Conservation (phyloP, 177 flowering plant genomes). For the Telopea speciosissima region DNA sequence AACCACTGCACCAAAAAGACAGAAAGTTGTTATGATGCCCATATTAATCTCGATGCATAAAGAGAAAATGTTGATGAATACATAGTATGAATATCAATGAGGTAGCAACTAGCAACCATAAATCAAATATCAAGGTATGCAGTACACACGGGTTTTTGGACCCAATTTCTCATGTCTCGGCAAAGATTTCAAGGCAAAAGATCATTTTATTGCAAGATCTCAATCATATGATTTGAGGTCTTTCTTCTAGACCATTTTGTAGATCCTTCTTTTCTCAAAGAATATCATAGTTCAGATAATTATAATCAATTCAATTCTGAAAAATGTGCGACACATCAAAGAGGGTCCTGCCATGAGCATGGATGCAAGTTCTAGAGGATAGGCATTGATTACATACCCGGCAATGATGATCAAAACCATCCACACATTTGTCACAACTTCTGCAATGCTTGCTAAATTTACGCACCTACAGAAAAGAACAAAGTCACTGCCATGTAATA, state of each 20-base stretch:
- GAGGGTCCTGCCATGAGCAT: neutral
- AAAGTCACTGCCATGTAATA: neutral
- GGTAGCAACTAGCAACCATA: neutral
- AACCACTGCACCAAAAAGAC: constrained; percentile 63
- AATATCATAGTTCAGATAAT: no score
- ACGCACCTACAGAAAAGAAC: constrained; percentile 54
- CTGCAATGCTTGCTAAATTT: constrained; percentile 95
- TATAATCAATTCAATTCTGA: no score
- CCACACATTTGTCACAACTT: constrained; percentile 96
- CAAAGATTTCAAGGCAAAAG: no score
- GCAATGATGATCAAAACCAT: constrained; percentile 98
- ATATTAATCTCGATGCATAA: neutral
- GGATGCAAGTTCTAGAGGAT: neutral
- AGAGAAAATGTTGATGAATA: no score
- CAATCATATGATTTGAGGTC: no score
- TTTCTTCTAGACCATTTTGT: no score
- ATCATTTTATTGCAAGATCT: no score
- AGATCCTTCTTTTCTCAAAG: no score
- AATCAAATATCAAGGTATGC: neutral
- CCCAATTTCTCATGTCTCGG: no score
- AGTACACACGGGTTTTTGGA: no score
- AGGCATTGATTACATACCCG: constrained; percentile 47
- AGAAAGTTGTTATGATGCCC: neutral
- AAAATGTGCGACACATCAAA: no score
- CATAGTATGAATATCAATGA: neutral